Conservation (phyloP, 192 early-diverging fungal genomes). For the Coemansia sp. region DNA sequence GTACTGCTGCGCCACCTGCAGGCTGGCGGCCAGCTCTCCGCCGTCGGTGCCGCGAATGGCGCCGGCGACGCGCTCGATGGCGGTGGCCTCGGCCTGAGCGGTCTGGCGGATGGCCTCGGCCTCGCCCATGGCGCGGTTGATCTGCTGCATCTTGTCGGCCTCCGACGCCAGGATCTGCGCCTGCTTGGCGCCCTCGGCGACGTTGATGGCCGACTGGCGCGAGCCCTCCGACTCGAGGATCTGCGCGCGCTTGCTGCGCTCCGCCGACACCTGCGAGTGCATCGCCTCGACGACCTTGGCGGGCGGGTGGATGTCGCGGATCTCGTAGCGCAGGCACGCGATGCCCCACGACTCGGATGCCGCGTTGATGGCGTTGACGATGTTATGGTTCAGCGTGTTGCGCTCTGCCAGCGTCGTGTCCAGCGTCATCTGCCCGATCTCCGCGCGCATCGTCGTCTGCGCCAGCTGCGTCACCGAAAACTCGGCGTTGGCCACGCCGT, state of each 20-base stretch:
- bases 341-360: constrained; percentile 97
- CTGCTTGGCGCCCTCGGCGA: constrained; percentile 94
- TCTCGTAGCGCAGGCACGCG: constrained; percentile 93
- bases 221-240: constrained; percentile 86
- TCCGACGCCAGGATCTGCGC: constrained; percentile 93
- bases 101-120: constrained; percentile 86
- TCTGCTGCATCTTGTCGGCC: constrained; percentile 86
- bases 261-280: constrained; percentile 98
- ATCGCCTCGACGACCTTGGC: constrained; percentile 93
- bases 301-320: constrained; percentile 95
- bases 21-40: constrained; percentile 83
- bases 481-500: constrained; percentile 94
- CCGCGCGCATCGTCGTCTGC: constrained; percentile 99
- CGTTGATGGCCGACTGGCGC: constrained; percentile 94
- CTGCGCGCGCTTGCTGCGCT: constrained; percentile 94
- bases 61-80: constrained; percentile 78
- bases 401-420: constrained; percentile 95
- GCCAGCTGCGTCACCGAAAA: constrained; percentile 96
- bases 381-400: constrained; percentile 89
- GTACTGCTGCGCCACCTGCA: constrained; percentile 96
- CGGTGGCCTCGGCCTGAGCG: constrained; percentile 79
- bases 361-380: constrained; percentile 92
- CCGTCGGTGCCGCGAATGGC: constrained; percentile 69
- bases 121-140: constrained; percentile 90
- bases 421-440: constrained; percentile 98